Base-by-base conservation (phyloP, 2,329 filamentous ascomycete species). In the Pseudohalonectria lignicola region DNA sequence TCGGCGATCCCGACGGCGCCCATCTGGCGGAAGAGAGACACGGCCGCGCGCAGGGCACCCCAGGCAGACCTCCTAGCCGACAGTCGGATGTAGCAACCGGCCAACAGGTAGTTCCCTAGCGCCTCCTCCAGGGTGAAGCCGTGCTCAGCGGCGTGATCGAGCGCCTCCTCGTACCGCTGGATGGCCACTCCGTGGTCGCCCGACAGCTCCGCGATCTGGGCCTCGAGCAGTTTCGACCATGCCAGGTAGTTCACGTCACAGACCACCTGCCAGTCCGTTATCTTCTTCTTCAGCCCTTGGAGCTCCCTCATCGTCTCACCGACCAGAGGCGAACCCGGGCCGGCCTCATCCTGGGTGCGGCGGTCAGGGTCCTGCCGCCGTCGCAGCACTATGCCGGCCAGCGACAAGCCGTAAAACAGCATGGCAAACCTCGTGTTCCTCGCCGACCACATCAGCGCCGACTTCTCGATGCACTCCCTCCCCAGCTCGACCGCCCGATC, bases 71-170 rank as follows among this genome's bases (percentile, higher is more conserved):
- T 64, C 29, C 75, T 68, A 4, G 81, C 78, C 11, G 72, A 71
- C 43, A 71, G 67, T 12, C 82, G 67, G 38, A 84, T 64, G 43
- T 86, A 75, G 51, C 77, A 79, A 9, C 80, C 80, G 2, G 77
- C 82, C 62, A 87, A 81, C 21, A 87, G 63, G 51, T 85, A 83
- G 50, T 82, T 81, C 13, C 76, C 74, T 2, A 86, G 64, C 0
- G 79, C 83, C 53, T 87, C 81, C 43, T 88, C 83, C 36, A 86
- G 71, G 3, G 71, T 51, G 44, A 83, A 81, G 31, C 69, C 67
- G 47, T 85, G 69, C 39, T 82, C 67, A 16, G 82, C 68, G 11
- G 79, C 74, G 49, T 87, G 82, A 48, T 88, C 82, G 41, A 87
- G 59, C 6, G 79, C 76, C 43, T 74, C 67, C 52, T 90, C 84